Conservation (phyloP, 2,329 filamentous ascomycete genomes). For the Cladorrhinum sp. region DNA sequence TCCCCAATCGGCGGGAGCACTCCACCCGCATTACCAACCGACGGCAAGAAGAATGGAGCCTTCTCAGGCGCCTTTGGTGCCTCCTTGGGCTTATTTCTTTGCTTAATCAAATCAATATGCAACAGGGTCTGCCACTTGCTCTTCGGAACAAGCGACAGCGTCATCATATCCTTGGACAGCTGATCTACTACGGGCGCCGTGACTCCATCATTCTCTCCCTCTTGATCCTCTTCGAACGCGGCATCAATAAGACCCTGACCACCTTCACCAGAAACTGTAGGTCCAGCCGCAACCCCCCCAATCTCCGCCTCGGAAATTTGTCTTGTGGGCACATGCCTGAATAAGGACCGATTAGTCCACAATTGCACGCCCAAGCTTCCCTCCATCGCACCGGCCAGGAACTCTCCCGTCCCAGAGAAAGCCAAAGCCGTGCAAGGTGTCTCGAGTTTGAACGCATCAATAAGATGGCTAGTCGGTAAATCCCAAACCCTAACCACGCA, state of each 20-base stretch:
- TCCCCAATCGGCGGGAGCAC: constrained; percentile 16
- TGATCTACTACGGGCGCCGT: constrained; percentile 65
- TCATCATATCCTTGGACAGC: constrained; percentile 78
- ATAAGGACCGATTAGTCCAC: constrained; percentile 92
- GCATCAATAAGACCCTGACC: constrained; percentile 73
- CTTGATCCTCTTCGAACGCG: constrained; percentile 60
- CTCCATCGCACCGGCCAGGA: constrained; percentile 83
- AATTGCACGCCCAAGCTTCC: constrained; percentile 84
- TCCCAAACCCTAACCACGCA: constrained; percentile 86
- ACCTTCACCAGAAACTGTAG: constrained; percentile 79
- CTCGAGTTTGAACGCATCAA: constrained; percentile 82
- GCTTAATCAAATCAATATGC: constrained; percentile 86
- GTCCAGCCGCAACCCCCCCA: constrained; percentile 55
- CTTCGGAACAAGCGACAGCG: constrained; percentile 83
- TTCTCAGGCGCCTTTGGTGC: constrained; percentile 89
- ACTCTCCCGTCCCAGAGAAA: constrained; percentile 89
- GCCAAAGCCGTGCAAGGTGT: constrained; percentile 78
- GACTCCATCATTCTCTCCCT: constrained; percentile 50
- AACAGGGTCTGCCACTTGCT: constrained; percentile 92
- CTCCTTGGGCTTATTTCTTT: constrained; percentile 91
- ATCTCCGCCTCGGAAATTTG: constrained; percentile 80
- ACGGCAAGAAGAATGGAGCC: constrained; percentile 91
- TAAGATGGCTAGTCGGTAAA: constrained; percentile 88
- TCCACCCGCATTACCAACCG: constrained; percentile 41
- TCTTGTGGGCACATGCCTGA: constrained; percentile 80